phyloP scores from a whole-genome alignment of 1,284 basidiomycete genomes.

The Trichosporon faecale region DNA sequence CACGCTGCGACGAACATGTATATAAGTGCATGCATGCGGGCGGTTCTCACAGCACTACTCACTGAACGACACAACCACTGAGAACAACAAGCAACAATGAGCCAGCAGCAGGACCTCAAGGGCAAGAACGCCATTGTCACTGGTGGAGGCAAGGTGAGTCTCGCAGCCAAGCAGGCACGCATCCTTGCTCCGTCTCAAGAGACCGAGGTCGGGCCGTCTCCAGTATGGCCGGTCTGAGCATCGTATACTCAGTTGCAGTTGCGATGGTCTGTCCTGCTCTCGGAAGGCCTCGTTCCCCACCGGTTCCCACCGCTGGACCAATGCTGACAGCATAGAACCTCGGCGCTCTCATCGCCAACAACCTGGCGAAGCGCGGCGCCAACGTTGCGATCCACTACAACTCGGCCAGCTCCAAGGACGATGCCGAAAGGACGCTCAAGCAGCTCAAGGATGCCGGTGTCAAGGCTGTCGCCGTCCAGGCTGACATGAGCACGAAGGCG shows the following conservation, averaged over 20 bases:
- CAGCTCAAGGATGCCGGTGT: constrained; percentile 19
- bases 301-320: too few relatives aligned
- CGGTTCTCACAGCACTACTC: not conserved
- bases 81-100: not conserved
- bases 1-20: not conserved
- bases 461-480: constrained; percentile 23
- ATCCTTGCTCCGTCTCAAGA: not conserved
- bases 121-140: constrained; percentile 28
- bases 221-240: too few relatives aligned
- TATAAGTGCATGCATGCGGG: not conserved
- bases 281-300: too few relatives aligned
- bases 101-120: constrained; percentile 20
- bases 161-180: not conserved
- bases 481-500: constrained; percentile 17
- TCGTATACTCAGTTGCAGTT: too few relatives aligned
- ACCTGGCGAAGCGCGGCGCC: constrained; percentile 24
- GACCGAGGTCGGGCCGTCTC: too few relatives aligned
- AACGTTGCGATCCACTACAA: constrained; percentile 31
- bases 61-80: not conserved
- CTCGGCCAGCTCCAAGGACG: constrained; percentile 21
- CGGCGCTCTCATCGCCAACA: constrained; percentile 27
- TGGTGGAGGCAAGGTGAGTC: constrained; percentile 25
- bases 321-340: constrained; percentile 24
- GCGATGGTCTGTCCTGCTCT: too few relatives aligned
- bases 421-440: constrained; percentile 22